Base-by-base conservation (phyloP, 208 protist species). In the Porcisia hertigi region DNA sequence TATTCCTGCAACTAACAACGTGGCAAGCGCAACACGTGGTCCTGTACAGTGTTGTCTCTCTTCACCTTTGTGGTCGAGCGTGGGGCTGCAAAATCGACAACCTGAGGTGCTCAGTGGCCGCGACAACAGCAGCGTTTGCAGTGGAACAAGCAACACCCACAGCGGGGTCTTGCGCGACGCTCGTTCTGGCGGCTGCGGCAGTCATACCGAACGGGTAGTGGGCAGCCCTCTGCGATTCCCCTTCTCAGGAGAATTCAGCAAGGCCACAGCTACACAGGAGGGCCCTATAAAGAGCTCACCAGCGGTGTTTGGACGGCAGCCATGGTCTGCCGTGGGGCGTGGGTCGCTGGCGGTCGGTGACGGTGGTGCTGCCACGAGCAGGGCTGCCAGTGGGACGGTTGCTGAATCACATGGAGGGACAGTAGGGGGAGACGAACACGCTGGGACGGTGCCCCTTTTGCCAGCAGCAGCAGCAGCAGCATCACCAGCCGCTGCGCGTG, bases 181-280 rank as follows among this genome's bases (percentile, higher is more conserved):
- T 1, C 67, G 52, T 11, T 54, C 53, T 23, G 52, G 36, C 5
- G 64, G 41, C 18, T 23, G 18, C 23, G 62, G 69, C 59, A 25
- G 41, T 45, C 69, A 69, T 25, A 66, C 73, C n/a, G 45, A 75
- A 43, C 71, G 75, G 2, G 71, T 75, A 0, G 65, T 77, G 52
- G 65, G 36, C 41, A 63, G 58, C 0, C 39, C 72, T 57, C 58
- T 63, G 49, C 69, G 41, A 25, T 81, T 45, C 4, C 72, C 72
- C 11, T 16, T 57, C 36, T 8, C 59, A 41, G 71, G 71, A 23
- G 71, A 67, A 14, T 43, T 77, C 9, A 25, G 34, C 1, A 30
- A 9, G 18, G 60, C 12, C 23, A 45, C 49, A 16, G 25, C 52
- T 8, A 64, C n/a, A 11, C 36, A 73, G 54, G 75, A 75, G 39